phyloP scores from a whole-genome alignment of 352 stramenopile species.

The Phytophthora foliorum region DNA sequence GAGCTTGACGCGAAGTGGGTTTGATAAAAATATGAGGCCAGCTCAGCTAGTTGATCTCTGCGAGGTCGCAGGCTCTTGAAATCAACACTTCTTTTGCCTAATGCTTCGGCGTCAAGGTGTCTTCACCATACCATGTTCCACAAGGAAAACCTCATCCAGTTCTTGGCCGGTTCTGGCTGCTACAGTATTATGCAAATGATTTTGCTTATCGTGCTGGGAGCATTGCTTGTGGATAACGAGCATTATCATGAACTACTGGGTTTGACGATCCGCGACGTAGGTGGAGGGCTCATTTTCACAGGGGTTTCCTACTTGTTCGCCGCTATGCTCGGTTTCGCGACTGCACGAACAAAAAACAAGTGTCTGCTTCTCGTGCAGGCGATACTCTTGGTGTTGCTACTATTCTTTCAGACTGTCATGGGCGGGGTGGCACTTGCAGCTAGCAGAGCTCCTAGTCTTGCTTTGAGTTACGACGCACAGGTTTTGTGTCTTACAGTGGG shows the following conservation, averaged over 20 bases:
- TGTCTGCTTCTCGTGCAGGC: constrained; percentile 72
- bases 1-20: not conserved
- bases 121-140: constrained; percentile 45
- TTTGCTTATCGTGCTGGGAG: constrained; percentile 59
- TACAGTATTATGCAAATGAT: constrained; percentile 74
- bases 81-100: not conserved
- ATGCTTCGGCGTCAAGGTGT: constrained; percentile 11
- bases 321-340: constrained; percentile 58
- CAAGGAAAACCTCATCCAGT: constrained; percentile 76
- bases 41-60: not conserved
- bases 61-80: constrained; percentile 2
- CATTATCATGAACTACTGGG: constrained; percentile 77
- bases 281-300: constrained; percentile 76
- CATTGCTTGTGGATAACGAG: constrained; percentile 54
- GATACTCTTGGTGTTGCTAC: constrained; percentile 48
- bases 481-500: constrained; percentile 71
- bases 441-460: constrained; percentile 26
- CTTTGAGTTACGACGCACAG: constrained; percentile 48
- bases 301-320: constrained; percentile 62
- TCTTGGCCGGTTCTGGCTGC: constrained; percentile 63
- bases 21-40: constrained; percentile 36
- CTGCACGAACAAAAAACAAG: constrained; percentile 77
- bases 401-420: constrained; percentile 78
- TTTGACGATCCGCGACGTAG: constrained; percentile 58
- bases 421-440: constrained; percentile 59